Evolutionary conservation across 1,284 basidiomycete species (phyloP).

Genomic region (Trametes pubescens): DNA sequence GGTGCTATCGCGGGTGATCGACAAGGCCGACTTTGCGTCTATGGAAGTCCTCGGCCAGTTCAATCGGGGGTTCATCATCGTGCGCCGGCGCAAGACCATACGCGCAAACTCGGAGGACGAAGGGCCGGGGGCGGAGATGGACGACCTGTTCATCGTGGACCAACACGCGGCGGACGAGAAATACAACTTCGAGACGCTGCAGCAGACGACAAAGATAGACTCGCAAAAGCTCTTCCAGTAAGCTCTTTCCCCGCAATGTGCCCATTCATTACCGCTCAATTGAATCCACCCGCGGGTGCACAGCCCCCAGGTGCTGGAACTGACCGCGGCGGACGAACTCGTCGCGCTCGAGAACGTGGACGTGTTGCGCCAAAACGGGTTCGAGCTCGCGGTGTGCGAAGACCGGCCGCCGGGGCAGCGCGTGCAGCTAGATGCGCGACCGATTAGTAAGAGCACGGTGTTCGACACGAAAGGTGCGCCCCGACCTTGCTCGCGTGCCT

Average conservation of each 20-base stretch:
- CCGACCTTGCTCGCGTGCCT: conserved; percentile 19
- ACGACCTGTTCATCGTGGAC: conserved; percentile 95
- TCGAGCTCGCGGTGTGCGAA: conserved; percentile 73
- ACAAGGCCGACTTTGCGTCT: conserved; percentile 84
- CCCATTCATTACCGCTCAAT: not conserved
- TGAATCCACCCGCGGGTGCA: not conserved
- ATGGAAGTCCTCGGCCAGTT: conserved; percentile 97
- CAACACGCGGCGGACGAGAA: conserved; percentile 95
- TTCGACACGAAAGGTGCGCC: conserved; percentile 75
- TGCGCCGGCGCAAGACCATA: conserved; percentile 59
- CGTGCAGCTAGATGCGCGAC: conserved; percentile 83
- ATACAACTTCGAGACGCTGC: conserved; percentile 96
- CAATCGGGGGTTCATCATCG: conserved; percentile 96
- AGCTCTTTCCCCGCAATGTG: conserved; percentile 34
- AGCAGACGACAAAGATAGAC: conserved; percentile 87
- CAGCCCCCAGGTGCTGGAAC: conserved; percentile 82
- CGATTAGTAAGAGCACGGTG: conserved; percentile 88
- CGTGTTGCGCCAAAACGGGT: conserved; percentile 87
- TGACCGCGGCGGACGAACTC: conserved; percentile 92
- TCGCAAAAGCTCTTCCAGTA: conserved; percentile 87
- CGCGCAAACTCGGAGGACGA: conserved; percentile 17
- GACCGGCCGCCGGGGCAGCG: conserved; percentile 59
- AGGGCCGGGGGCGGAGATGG: conserved; percentile 48
- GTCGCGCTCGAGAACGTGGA: conserved; percentile 88
- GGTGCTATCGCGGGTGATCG: conserved; percentile 86